These are phyloP conservation scores for Phytophthora kernoviae DNA, from an alignment of 352 stramenopile genomes.

Conservation along the genomic window DNA sequence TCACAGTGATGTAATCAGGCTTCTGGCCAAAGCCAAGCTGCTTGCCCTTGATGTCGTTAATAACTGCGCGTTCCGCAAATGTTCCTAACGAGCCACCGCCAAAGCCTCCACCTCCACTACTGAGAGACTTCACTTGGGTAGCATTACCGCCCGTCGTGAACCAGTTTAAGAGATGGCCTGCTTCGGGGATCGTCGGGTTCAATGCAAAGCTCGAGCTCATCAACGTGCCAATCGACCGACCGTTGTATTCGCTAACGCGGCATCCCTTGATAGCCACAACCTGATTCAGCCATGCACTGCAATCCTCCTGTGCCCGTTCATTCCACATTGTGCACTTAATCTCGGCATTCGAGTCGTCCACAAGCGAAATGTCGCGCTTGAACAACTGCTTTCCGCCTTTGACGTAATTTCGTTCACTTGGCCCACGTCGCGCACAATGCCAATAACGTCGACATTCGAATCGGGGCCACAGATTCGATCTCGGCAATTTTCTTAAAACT, in stretches of 20 bases:
- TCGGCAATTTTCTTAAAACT: slow-evolving; percentile 95
- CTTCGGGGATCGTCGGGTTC: slow-evolving; percentile 89
- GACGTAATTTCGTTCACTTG: slow-evolving; percentile 93
- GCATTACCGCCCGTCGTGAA: slow-evolving; percentile 78
- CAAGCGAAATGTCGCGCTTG: slow-evolving; percentile 96
- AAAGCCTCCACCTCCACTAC: slow-evolving; percentile 70
- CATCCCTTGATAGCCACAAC: slow-evolving; percentile 96
- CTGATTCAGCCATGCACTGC: slow-evolving; percentile 88
- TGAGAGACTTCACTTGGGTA: slow-evolving; percentile 80
- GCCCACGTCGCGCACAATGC: slow-evolving; percentile 93
- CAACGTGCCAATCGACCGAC: slow-evolving; percentile 89
- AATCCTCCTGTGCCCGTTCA: slow-evolving; percentile 84
- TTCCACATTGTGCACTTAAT: slow-evolving; percentile 98
- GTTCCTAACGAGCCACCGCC: slow-evolving; percentile 73
- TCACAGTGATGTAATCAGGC: slow-evolving; percentile 96
- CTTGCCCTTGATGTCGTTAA: slow-evolving; percentile 95
- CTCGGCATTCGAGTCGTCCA: slow-evolving; percentile 96
- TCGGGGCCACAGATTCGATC: slow-evolving; percentile 90
- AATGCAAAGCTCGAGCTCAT: slow-evolving; percentile 81
- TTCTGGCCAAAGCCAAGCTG: slow-evolving; percentile 96
- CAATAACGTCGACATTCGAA: slow-evolving; percentile 95
- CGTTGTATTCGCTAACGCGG: slow-evolving; percentile 95
- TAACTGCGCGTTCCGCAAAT: slow-evolving; percentile 89
- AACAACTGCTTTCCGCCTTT: slow-evolving; percentile 95
- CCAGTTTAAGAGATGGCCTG: slow-evolving; percentile 84